Evolutionary conservation across 2,329 filamentous ascomycete genomes (phyloP), one percentile per base, ranked within the genome.

Genomic region (Fusarium compactum): DNA sequence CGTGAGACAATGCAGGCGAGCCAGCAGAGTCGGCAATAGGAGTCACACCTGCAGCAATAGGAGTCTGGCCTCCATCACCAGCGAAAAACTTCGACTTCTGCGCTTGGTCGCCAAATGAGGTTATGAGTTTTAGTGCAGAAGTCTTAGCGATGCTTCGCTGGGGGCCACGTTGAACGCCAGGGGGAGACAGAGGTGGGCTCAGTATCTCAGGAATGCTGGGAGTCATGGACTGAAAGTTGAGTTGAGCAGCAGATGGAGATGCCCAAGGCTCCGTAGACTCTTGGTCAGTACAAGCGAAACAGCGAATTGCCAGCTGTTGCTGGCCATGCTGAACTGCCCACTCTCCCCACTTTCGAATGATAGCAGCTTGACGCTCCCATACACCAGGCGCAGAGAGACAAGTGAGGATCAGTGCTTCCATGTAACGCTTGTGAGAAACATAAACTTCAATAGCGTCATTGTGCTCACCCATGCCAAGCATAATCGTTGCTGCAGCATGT

Each of bases 371-470:
- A 32, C 95, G 89, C 75, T 96, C 92, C 96, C 96, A 99, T 65
- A 98, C 95, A 1, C 86, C 83, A 1, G 95, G 94, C 74, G 91
- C 94, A 27, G 92, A 87, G 15, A 98, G 85, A 75, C 94, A 97
- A 1, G 94, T 92, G 70, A 99, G 86, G 16, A 99, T 87, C 32
- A 98, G 86, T 4, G 96, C 95, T 81, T 99, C 96, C 91, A 99
- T 92, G 78, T 91, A 97, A 75, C 91, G 91, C 79, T 91, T 94
- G 70, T 96, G 94, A 14, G 95, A 97, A 32, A 97, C 89, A 75
- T 99, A 99, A 30, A 98, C 92, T 80, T 99, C 96, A 64, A 99
- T 95, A 1, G 96, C 96, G 78, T 99, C 95, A 70, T 97, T 95
- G 73, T 93, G 86, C 77, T 98, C 95, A 4, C 95, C 95, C 80